Evolutionary conservation across 2,329 filamentous ascomycete species (phyloP), one percentile per base, ranked within the genome.

Genomic region (Proliferodiscus dingleyae): DNA sequence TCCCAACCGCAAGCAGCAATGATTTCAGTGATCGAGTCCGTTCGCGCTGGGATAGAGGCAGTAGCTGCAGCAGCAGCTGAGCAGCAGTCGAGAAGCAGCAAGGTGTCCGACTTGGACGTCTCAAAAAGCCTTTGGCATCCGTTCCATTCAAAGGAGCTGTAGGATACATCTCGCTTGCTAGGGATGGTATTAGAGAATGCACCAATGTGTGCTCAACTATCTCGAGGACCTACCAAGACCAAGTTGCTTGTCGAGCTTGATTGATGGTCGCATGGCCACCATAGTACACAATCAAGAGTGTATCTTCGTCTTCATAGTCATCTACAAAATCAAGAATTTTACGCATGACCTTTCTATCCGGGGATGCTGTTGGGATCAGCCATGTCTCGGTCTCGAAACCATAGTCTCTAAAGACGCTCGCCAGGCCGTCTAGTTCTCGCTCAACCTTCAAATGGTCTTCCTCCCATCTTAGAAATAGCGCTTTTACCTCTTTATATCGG

Each of bases 181-280:
- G n/a, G n/a, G n/a, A n/a, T n/a, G n/a, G n/a, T n/a, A n/a, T n/a
- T n/a, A n/a, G n/a, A n/a, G n/a, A n/a, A n/a, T n/a, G n/a, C n/a
- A n/a, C n/a, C n/a, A n/a, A n/a, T n/a, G n/a, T n/a, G n/a, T n/a
- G n/a, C n/a, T n/a, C n/a, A n/a, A n/a, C n/a, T n/a, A n/a, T n/a
- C n/a, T n/a, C n/a, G n/a, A n/a, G n/a, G n/a, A n/a, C n/a, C n/a
- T n/a, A n/a, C n/a, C n/a, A n/a, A n/a, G n/a, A n/a, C n/a, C n/a
- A n/a, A n/a, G n/a, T n/a, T n/a, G n/a, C n/a, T n/a, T n/a, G n/a
- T n/a, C n/a, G n/a, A n/a, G n/a, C n/a, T n/a, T n/a, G n/a, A n/a
- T n/a, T n/a, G n/a, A n/a, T n/a, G n/a, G n/a, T n/a, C 4, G 45
- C 47, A 47, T 53, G 50, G 2, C 51, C 45, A 11, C 36, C 45